A percentile compares a stretch with the other conserved stretches of the same genome.
Conservation (phyloP, 1,284 basidiomycete genomes). For the Malassezia yamatoensis region DNA sequence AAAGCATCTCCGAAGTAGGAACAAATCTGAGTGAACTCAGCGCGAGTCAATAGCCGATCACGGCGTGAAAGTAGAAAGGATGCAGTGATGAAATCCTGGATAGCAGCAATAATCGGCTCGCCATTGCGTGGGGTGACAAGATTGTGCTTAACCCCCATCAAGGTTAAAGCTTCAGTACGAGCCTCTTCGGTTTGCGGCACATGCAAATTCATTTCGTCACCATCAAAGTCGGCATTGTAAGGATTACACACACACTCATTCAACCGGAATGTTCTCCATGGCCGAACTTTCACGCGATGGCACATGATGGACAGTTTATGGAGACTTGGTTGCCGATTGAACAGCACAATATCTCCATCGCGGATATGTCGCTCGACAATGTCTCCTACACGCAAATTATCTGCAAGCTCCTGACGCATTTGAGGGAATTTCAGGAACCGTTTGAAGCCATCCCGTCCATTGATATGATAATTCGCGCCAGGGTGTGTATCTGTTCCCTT, state of each 20-base stretch:
- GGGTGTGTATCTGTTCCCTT: conserved; percentile 89
- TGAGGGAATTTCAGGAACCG: conserved; percentile 50
- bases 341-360: conserved; percentile 93
- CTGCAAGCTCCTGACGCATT: conserved; percentile 52
- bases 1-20: conserved; percentile 87
- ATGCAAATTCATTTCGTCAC: conserved; percentile 98
- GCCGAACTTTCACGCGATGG: conserved; percentile 86
- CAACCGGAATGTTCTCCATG: conserved; percentile 91
- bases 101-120: conserved; percentile 46
- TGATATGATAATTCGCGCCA: conserved; percentile 74
- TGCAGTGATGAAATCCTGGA: conserved; percentile 50
- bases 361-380: conserved; percentile 86
- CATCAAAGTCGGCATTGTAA: conserved; percentile 99
- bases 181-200: conserved; percentile 99
- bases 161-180: conserved; percentile 86
- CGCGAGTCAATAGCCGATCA: conserved; percentile 85
- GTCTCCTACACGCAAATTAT: conserved; percentile 70
- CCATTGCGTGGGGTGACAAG: conserved; percentile 59
- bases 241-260: conserved; percentile 99
- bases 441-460: conserved; percentile 68
- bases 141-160: conserved; percentile 97
- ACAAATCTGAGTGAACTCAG: conserved; percentile 91
- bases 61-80: conserved; percentile 87
- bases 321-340: conserved; percentile 96
- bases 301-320: conserved; percentile 80